Conservation (phyloP, 257 asterid species). For the Rhazya stricta region DNA sequence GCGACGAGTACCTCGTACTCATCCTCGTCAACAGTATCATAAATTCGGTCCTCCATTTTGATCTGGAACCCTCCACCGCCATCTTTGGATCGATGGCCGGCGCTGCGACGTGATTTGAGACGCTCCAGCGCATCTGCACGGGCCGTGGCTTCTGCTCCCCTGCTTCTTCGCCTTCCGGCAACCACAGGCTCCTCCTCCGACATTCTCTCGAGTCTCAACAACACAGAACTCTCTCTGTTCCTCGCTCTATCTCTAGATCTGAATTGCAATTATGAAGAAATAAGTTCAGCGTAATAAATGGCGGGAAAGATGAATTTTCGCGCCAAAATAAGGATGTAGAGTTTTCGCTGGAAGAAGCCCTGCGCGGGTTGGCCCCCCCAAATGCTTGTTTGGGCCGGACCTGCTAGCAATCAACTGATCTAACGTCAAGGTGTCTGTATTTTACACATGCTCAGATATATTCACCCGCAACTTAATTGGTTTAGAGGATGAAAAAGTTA, state of each 20-base stretch:
- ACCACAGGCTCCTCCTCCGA: constrained; percentile 57
- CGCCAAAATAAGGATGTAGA: constrained; percentile 23
- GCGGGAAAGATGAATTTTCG: constrained; percentile 30
- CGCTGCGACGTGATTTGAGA: constrained; percentile 58
- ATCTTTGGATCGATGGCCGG: constrained; percentile 56
- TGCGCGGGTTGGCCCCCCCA: neutral
- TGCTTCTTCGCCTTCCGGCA: constrained; percentile 55
- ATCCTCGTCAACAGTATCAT: constrained; percentile 78
- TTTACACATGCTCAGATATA: too few relatives aligned
- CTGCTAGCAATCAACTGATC: too few relatives aligned
- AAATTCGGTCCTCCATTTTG: constrained; percentile 73
- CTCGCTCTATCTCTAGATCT: constrained; percentile 8
- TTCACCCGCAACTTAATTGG: too few relatives aligned
- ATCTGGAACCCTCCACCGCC: constrained; percentile 52
- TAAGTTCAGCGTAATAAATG: neutral
- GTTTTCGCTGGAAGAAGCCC: neutral
- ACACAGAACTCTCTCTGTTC: neutral
- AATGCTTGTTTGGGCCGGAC: neutral
- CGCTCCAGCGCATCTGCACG: constrained; percentile 70
- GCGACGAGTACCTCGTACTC: constrained; percentile 79
- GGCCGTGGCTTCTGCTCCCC: constrained; percentile 45
- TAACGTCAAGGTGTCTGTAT: too few relatives aligned
- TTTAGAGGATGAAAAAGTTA: too few relatives aligned
- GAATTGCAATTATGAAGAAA: neutral
- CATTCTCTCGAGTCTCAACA: constrained; percentile 25